These are phyloP conservation scores for Raddia distichophylla DNA, from an alignment of 176 grass and related monocot species.

Conservation along the genomic window DNA sequence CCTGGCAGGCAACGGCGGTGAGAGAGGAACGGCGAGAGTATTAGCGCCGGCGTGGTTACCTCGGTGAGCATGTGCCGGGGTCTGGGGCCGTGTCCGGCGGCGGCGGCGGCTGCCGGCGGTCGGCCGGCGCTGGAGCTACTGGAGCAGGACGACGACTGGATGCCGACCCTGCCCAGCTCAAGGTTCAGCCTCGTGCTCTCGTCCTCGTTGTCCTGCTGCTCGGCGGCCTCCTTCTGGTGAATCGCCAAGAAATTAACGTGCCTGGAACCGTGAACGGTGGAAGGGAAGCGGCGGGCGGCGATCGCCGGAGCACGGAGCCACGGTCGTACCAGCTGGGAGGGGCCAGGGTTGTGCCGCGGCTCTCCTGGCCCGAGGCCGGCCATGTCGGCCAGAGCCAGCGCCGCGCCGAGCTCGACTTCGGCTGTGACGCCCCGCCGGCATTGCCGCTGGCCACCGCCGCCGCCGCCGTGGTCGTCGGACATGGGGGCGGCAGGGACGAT, in stretches of 20 bases:
- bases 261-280: no score
- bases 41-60: conserved; percentile 1
- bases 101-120: background rate
- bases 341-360: background rate
- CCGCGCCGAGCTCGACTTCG: conserved; percentile 79
- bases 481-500: conserved; percentile 17
- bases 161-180: conserved; percentile 40
- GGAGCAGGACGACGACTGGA: conserved; percentile 34
- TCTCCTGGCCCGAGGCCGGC: conserved; percentile 20
- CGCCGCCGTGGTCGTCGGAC: conserved; percentile 28
- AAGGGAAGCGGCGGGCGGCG: background rate
- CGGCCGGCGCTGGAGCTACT: conserved; percentile 38
- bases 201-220: conserved; percentile 19
- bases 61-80: conserved; percentile 64
- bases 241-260: background rate
- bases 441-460: conserved; percentile 28
- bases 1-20: conserved; percentile 15
- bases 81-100: conserved; percentile 16
- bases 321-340: background rate
- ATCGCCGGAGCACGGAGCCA: background rate
- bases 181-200: conserved; percentile 43
- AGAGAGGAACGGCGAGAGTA: background rate
- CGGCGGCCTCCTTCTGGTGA: background rate
- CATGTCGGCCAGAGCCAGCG: conserved; percentile 62
- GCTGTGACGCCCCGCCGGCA: conserved; percentile 39